Conservation (phyloP, 805 yeast genomes). For the Starmerella bombicola region DNA sequence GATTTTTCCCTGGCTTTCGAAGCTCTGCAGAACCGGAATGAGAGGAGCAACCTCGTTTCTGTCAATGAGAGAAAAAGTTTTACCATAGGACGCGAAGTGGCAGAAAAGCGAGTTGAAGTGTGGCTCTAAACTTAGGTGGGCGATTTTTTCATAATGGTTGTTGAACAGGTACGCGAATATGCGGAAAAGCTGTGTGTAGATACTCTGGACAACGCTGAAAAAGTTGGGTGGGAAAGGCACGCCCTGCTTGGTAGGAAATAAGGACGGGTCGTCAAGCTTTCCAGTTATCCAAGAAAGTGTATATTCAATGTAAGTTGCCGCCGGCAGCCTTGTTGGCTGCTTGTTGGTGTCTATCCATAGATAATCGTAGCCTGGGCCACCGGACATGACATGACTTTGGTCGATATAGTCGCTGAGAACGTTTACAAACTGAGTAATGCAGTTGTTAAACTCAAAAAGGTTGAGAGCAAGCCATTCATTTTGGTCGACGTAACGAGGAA, state of each 20-base stretch:
- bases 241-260: conserved; percentile 86
- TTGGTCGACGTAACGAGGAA: conserved; percentile 87
- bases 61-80: conserved; percentile 73
- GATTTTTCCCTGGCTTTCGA: conserved; percentile 81
- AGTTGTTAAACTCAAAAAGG: conserved; percentile 77
- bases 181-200: conserved; percentile 83
- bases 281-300: conserved; percentile 82
- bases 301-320: conserved; percentile 81
- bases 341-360: conserved; percentile 77
- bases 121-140: conserved; percentile 87
- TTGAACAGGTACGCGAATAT: conserved; percentile 91
- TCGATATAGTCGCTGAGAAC: conserved; percentile 85
- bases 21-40: conserved; percentile 56
- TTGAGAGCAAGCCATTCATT: conserved; percentile 95
- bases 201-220: conserved; percentile 68
- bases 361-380: conserved; percentile 85
- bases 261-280: conserved; percentile 75
- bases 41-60: conserved; percentile 69
- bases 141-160: conserved; percentile 84
- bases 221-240: conserved; percentile 81
- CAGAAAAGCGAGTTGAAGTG: conserved; percentile 98
- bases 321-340: conserved; percentile 77
- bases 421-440: conserved; percentile 76
- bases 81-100: conserved; percentile 76
- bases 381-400: conserved; percentile 76